Evolutionary conservation across 202 grass and related monocot species (phyloP).

Genomic region (Zizania palustris): DNA sequence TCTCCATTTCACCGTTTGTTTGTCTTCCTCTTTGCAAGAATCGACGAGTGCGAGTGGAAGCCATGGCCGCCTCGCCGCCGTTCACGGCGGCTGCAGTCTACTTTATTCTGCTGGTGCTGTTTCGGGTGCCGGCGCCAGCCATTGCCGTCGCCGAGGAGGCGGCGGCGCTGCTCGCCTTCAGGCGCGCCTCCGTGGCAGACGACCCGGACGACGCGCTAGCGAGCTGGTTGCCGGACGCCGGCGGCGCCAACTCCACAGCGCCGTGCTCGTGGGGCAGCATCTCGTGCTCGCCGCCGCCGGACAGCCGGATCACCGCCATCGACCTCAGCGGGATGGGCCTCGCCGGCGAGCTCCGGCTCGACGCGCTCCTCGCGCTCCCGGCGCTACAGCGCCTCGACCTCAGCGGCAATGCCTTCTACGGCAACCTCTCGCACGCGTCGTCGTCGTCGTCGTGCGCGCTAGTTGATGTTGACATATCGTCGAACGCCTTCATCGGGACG

Average conservation of each 20-base stretch:
- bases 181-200: constrained; percentile 50
- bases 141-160: constrained; percentile 55
- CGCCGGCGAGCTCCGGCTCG: constrained; percentile 62
- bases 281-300: constrained; percentile 38
- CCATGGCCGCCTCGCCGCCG: constrained; percentile 46
- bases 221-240: constrained; percentile 38
- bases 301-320: constrained; percentile 51
- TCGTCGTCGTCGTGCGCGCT: constrained; percentile 56
- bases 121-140: constrained; percentile 21
- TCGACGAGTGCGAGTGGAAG: constrained; percentile 6
- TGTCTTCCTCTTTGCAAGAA: neutral
- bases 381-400: constrained; percentile 56
- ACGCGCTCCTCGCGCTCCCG: constrained; percentile 58
- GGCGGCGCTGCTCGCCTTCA: constrained; percentile 70
- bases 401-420: constrained; percentile 81
- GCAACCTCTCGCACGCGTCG: constrained; percentile 69
- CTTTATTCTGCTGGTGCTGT: constrained; percentile 25
- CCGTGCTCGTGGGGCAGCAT: constrained; percentile 79
- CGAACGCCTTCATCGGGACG: constrained; percentile 73
- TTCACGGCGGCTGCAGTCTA: constrained; percentile 34
- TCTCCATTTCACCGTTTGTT: constrained; percentile 24
- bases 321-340: constrained; percentile 80
- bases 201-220: constrained; percentile 56
- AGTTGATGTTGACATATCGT: constrained; percentile 65
- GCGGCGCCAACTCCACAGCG: constrained; percentile 26